Evolutionary conservation across 108 stramenopile genomes (phyloP).

Genomic region (Discostella stelligeroides): DNA sequence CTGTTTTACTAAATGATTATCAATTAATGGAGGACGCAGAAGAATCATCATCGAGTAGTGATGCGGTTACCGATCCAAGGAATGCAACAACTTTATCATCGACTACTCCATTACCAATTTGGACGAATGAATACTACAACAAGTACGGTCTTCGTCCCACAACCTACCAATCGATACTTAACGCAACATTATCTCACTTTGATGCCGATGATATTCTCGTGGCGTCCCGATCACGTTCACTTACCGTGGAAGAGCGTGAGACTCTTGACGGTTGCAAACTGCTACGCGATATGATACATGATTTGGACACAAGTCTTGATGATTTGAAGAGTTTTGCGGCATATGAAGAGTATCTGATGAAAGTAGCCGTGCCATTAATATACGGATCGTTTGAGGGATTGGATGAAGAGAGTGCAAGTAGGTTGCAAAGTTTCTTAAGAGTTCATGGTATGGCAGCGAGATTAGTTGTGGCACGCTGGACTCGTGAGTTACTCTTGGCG

Average conservation of each 20-base stretch:
- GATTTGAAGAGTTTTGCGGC: slow-evolving; percentile 62
- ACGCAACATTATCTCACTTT: slow-evolving; percentile 78
- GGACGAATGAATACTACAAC: slow-evolving; percentile 56
- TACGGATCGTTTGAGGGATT: slow-evolving; percentile 84
- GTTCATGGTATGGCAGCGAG: slow-evolving; percentile 80
- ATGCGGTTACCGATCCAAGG: no score
- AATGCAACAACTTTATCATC: no score
- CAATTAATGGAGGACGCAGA: slow-evolving; percentile 18
- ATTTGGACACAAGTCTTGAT: slow-evolving; percentile 74
- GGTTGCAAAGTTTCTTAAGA: slow-evolving; percentile 72
- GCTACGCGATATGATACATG: slow-evolving; percentile 84
- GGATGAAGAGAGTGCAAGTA: slow-evolving; percentile 76
- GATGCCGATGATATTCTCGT: slow-evolving; percentile 79
- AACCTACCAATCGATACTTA: slow-evolving; percentile 69
- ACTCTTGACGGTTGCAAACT: slow-evolving; percentile 87
- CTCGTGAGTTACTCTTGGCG: slow-evolving; percentile 65
- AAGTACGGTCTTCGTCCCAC: slow-evolving; percentile 59
- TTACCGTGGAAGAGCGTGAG: slow-evolving; percentile 82
- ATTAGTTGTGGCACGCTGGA: slow-evolving; percentile 75
- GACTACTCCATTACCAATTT: slow-evolving; percentile 16
- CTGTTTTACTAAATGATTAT: slow-evolving; percentile 39
- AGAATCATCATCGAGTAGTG: no score
- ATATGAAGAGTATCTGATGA: slow-evolving; percentile 77
- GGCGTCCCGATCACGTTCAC: slow-evolving; percentile 56
- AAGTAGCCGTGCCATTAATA: slow-evolving; percentile 77